phyloP scores from a whole-genome alignment of 164 flowering plant genomes.

The Berberis vulgaris region DNA sequence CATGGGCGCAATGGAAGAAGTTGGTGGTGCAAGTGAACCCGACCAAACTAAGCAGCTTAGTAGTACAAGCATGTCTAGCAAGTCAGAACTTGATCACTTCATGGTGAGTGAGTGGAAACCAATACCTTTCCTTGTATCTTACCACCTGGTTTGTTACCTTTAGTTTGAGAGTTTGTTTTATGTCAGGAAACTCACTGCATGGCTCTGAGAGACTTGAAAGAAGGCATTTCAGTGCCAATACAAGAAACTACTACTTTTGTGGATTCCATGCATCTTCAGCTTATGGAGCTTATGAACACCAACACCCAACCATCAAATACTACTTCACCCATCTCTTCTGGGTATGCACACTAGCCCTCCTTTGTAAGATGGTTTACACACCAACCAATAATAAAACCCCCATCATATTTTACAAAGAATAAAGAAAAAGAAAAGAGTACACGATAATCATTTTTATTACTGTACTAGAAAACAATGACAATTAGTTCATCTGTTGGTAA shows the following conservation, averaged over 20 bases:
- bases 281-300: slow-evolving; percentile 2
- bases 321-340: slow-evolving; percentile 1
- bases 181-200: slow-evolving; percentile 1
- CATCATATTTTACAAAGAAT: no score
- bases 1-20: slow-evolving; percentile 6
- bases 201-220: not conserved
- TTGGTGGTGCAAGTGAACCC: not conserved
- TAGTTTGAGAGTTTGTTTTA: not conserved
- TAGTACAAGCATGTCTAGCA: slow-evolving; percentile 3
- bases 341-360: not conserved
- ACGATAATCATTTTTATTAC: no score
- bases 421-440: no score
- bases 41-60: not conserved
- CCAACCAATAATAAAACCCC: no score
- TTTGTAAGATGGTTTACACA: no score
- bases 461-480: no score
- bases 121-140: not conserved
- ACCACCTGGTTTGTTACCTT: no score
- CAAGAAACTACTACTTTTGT: not conserved
- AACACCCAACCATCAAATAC: not conserved
- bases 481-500: no score
- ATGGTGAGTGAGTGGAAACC: slow-evolving; percentile 24
- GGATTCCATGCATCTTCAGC: slow-evolving; percentile 3
- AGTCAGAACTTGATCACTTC: slow-evolving; percentile 26
- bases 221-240: slow-evolving; percentile 2